These are phyloP conservation scores for Jacaranda copaia DNA, from an alignment of 257 asterid species.

Conservation along the genomic window DNA sequence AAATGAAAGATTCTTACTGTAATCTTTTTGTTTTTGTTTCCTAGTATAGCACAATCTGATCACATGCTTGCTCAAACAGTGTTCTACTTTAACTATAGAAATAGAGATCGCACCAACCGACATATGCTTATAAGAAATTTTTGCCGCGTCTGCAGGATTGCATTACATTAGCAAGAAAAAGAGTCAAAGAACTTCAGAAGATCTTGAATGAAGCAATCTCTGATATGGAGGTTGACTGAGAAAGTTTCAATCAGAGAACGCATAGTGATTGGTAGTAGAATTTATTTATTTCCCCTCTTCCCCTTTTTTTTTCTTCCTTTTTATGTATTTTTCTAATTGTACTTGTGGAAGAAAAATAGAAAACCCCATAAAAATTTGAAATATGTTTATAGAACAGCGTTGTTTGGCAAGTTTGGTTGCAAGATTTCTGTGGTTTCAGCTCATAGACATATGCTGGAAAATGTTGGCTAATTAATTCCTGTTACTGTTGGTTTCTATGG, in stretches of 20 bases:
- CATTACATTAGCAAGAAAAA: constrained; percentile 58
- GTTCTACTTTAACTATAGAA: neutral
- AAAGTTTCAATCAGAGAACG: constrained; percentile 5
- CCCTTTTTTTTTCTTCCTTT: neutral
- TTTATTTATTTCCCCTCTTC: neutral
- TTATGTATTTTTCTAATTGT: constrained; percentile 21
- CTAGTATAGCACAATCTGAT: neutral
- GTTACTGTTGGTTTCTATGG: neutral
- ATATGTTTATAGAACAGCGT: constrained; percentile 16
- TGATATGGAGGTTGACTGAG: constrained; percentile 76
- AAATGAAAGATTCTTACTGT: neutral
- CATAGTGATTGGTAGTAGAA: neutral
- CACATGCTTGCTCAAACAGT: neutral
- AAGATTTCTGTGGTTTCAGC: constrained; percentile 12
- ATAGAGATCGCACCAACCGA: constrained; percentile 5
- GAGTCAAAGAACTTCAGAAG: constrained; percentile 70
- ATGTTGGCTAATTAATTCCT: neutral
- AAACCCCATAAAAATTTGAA: constrained; percentile 11
- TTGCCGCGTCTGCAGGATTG: constrained; percentile 67
- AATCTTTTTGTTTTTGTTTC: neutral
- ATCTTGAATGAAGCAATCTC: constrained; percentile 72
- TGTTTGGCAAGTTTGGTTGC: constrained; percentile 31
- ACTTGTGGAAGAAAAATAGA: constrained; percentile 24
- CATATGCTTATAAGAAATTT: constrained; percentile 21
- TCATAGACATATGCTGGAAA: neutral